Evolutionary conservation across 805 yeast species (phyloP).

Genomic region (Barnettozyma sucrosica): DNA sequence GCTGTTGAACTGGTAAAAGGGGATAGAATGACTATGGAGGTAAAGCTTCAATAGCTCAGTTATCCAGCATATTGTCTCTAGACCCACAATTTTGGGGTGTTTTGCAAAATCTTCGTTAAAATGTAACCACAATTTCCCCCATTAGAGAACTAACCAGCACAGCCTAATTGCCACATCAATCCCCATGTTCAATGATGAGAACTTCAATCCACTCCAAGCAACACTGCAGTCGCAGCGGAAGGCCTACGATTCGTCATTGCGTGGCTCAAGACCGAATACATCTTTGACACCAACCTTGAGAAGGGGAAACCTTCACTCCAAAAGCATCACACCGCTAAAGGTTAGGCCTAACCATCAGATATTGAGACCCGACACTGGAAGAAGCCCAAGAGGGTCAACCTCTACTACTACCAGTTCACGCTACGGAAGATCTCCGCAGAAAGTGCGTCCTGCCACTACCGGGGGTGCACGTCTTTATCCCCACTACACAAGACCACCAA

Average conservation of each 20-base stretch:
- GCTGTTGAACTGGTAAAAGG: background rate
- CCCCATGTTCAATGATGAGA: conserved; percentile 6
- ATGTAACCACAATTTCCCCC: background rate
- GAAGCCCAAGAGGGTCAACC: background rate
- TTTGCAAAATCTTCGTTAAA: background rate
- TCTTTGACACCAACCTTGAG: conserved; percentile 9
- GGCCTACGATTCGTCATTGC: background rate
- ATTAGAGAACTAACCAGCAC: too few relatives aligned
- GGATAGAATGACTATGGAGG: background rate
- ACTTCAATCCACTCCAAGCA: conserved; percentile 2
- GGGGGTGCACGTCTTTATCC: background rate
- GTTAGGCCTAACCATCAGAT: background rate
- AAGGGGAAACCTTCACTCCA: conserved; percentile 6
- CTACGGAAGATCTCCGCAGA: background rate
- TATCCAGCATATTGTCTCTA: background rate
- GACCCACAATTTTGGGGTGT: background rate
- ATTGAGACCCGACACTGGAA: background rate
- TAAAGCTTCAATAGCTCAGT: too few relatives aligned
- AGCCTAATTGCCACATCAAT: background rate
- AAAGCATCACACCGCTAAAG: conserved; percentile 2
- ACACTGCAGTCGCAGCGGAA: background rate
- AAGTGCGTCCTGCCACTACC: background rate
- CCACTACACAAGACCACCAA: background rate
- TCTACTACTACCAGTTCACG: background rate
- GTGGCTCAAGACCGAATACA: conserved; percentile 2